Base-by-base conservation (phyloP, 345 rosid species). In the Lagerstroemia speciosa region DNA sequence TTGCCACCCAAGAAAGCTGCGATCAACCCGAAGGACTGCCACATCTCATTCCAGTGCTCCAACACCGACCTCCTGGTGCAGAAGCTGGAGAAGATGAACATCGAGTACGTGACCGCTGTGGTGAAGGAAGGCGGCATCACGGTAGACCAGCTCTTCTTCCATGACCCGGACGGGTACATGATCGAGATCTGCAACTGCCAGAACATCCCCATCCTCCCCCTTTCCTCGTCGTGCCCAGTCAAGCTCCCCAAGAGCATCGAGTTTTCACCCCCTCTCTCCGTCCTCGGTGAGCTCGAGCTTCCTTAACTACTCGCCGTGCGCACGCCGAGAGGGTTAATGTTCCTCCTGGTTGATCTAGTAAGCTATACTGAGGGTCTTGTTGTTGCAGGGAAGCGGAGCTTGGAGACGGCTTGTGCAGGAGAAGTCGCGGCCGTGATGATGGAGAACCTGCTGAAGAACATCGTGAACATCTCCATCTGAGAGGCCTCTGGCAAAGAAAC, bases 61-160 rank as follows among this genome's bases (percentile, higher is more conserved):
- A 83, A 83, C 75, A 76, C 74, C 75, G 53, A 74, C 19, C 75
- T 76, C 31, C 65, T 83, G 12, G 29, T 70, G 38, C 60, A 16
- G 55, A 72, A 72, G 6, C 66, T 83, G 0, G 74, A 80, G 68
- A 75, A 34, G 53, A 78, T 74, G 79, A 69, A 65, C 32, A 77
- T 83, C 10, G 79, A 80, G 65, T 77, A 76, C 64, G 83, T 72
- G 45, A 80, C 84, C 0, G 84, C 84, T 0, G 75, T 78, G 14
- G 83, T 83, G 41, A 36, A 69, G 50, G 87, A 83, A 58, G 84
- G 82, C 22, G 83, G 87, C 37, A 69, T 80, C 46, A 67, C 58
- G 4, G 87, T 83, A 24, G 83, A 83, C 30, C 87, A 83, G 69
- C 71, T 83, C 53, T 83, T 83, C 79, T 83, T 83, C 69, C 86